Evolutionary conservation across 2,329 filamentous ascomycete genomes (phyloP).

Genomic region (Mariannaea sp.): DNA sequence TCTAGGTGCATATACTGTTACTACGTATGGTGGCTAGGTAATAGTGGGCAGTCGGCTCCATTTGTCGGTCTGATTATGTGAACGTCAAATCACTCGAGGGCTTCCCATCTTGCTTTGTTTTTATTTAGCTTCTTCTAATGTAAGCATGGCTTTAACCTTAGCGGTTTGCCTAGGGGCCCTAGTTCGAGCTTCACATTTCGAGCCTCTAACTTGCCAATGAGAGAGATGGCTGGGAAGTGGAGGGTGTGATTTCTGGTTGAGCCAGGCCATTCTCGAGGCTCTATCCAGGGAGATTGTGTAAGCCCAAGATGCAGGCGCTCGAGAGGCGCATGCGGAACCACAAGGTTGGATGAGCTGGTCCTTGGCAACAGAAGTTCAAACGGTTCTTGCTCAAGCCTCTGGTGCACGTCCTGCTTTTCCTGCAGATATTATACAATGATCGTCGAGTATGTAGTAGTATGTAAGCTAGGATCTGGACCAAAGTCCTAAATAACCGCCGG

Average conservation of each 20-base stretch:
- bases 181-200: not conserved
- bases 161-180: no score
- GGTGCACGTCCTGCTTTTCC: no score
- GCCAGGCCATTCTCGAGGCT: not conserved
- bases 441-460: no score
- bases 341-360: constrained; percentile 26
- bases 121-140: not conserved
- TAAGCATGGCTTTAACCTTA: no score
- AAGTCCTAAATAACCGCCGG: constrained; percentile 20
- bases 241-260: not conserved
- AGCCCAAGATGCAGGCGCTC: not conserved
- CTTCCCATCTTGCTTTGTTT: not conserved
- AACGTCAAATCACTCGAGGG: not conserved
- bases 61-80: not conserved
- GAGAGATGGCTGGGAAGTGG: not conserved
- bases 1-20: no score
- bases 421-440: no score
- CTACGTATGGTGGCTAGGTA: no score
- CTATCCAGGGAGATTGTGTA: not conserved
- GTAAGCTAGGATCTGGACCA: constrained; percentile 3
- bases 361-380: constrained; percentile 21
- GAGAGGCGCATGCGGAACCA: constrained; percentile 11
- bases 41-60: not conserved
- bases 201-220: no score
- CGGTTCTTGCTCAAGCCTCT: not conserved